Base-by-base conservation (phyloP, 164 flowering plant genomes). In the Pachysandra terminalis region DNA sequence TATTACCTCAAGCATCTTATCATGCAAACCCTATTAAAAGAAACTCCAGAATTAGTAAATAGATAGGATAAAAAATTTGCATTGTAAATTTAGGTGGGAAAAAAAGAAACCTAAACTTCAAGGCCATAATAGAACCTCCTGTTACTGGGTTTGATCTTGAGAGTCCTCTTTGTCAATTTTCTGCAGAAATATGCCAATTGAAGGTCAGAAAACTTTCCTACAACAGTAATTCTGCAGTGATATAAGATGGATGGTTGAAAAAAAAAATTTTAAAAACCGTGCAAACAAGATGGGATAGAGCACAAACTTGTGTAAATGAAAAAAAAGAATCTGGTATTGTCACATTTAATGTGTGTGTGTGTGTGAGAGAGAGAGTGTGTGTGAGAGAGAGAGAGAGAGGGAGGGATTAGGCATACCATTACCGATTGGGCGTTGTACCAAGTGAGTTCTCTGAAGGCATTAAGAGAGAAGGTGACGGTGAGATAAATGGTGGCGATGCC, bases 351-450 rank as follows among this genome's bases (percentile, higher is more conserved):
- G n/a, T n/a, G n/a, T n/a, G n/a, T n/a, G n/a, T n/a, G n/a, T n/a
- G n/a, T n/a, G n/a, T n/a, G n/a, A n/a, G n/a, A n/a, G n/a, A n/a
- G n/a, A n/a, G n/a, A n/a, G n/a, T n/a, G n/a, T n/a, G n/a, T n/a
- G n/a, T n/a, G n/a, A n/a, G n/a, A n/a, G n/a, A n/a, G n/a, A n/a
- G n/a, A n/a, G n/a, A n/a, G n/a, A n/a, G n/a, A n/a, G n/a, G 28
- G 76, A 91, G 94, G 65, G 86, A 37, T 87, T 91, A 94, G 64
- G 90, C 81, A 60, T 80, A 80, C n/a, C n/a, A n/a, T 85, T 94
- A 97, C 98, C 98, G 91, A 65, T 93, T 61, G 64, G 89, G 87
- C n/a, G n/a, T n/a, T n/a, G n/a, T n/a, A n/a, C n/a, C n/a, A n/a
- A n/a, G n/a, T n/a, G n/a, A n/a, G n/a, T 59, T 97, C 97, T 66